These are phyloP conservation scores for Cladosporium sp. DNA, from an alignment of 2,329 filamentous ascomycete species.

Conservation along the genomic window DNA sequence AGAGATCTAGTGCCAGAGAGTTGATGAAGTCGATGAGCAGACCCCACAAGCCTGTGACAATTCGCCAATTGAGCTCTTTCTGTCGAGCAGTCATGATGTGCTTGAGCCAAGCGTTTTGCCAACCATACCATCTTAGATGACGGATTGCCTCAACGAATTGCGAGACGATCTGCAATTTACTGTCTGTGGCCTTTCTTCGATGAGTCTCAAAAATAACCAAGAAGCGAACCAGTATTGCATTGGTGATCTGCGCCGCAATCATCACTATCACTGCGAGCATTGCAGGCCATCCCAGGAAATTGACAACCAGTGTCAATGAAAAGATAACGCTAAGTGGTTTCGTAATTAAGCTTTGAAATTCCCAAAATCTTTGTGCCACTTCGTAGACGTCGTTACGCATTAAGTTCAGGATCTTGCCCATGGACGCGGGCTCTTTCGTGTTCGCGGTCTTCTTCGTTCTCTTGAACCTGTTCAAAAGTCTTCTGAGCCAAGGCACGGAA, in stretches of 20 bases:
- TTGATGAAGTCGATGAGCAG: constrained; percentile 66
- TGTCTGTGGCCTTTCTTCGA: constrained; percentile 70
- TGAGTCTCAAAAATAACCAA: constrained; percentile 66
- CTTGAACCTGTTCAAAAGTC: constrained; percentile 14
- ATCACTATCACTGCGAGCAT: constrained; percentile 63
- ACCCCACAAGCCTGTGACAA: constrained; percentile 61
- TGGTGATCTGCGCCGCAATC: constrained; percentile 61
- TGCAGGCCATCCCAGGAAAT: constrained; percentile 75
- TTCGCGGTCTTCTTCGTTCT: constrained; percentile 26
- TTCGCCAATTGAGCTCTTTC: constrained; percentile 61
- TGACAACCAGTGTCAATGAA: constrained; percentile 69
- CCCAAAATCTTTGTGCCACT: constrained; percentile 79
- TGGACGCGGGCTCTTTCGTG: constrained; percentile 62
- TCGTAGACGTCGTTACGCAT: constrained; percentile 79
- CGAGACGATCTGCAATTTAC: constrained; percentile 72
- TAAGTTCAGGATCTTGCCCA: constrained; percentile 86
- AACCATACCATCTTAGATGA: constrained; percentile 76
- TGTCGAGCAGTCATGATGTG: constrained; percentile 65
- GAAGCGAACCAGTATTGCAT: constrained; percentile 61
- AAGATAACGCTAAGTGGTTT: constrained; percentile 74
- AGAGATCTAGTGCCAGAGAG: constrained; percentile 65
- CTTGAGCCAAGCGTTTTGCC: constrained; percentile 71
- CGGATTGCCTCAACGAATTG: constrained; percentile 85
- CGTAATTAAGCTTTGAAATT: constrained; percentile 70
- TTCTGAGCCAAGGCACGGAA: constrained; percentile 1